Evolutionary conservation across 148 eudicot genomes (phyloP).

Genomic region (Fagopyrum esculentum): DNA sequence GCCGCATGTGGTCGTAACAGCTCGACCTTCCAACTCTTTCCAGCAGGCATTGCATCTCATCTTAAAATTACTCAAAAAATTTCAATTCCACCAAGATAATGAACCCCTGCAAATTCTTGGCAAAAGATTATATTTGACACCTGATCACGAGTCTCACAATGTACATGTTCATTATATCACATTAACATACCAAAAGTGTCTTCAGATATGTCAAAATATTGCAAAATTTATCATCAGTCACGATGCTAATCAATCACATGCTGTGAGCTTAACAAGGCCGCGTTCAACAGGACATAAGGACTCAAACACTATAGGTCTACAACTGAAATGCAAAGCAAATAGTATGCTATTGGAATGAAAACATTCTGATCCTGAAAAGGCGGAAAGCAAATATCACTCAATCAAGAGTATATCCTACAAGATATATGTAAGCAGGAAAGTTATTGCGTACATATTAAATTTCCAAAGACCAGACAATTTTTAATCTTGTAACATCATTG

Average conservation of each 20-base stretch:
- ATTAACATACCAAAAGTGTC: neutral
- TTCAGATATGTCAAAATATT: neutral
- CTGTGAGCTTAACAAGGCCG: neutral
- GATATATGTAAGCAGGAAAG: neutral
- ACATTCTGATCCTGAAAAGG: neutral
- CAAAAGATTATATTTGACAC: neutral
- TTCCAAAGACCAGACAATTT: neutral
- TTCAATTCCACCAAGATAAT: conserved; percentile 1
- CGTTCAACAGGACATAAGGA: neutral
- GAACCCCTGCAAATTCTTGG: neutral
- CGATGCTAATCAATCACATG: neutral
- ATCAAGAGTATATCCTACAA: neutral
- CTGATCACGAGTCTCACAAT: neutral
- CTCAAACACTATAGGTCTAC: neutral
- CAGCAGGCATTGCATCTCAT: conserved; percentile 99
- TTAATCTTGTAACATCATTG: neutral
- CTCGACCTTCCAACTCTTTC: conserved; percentile 93
- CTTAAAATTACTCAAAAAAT: conserved; percentile 26
- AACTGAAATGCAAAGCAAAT: neutral
- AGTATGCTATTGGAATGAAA: neutral
- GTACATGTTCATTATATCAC: neutral
- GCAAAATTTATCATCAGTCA: neutral
- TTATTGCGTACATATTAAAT: neutral
- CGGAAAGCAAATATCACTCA: neutral
- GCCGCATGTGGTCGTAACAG: conserved; percentile 81